Percentiles rank a stretch among this genome's conserved stretches.
These are phyloP conservation scores for Apiotrichum akiyoshidainum DNA, from an alignment of 1,284 basidiomycete genomes.

Conservation along the genomic window DNA sequence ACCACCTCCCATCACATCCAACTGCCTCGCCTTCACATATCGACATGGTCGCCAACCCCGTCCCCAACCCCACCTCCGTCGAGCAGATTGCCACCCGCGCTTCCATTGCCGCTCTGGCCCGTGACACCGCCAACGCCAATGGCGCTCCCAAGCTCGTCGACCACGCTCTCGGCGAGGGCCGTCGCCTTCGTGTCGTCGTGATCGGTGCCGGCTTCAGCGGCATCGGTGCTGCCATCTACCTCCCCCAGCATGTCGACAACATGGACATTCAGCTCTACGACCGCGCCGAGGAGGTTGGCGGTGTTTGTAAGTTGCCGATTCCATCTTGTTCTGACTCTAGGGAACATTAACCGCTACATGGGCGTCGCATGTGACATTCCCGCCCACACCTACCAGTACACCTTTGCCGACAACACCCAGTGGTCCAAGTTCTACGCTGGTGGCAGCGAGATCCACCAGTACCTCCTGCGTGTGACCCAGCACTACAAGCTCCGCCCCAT, in stretches of 20 bases:
- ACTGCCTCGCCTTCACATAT: background rate
- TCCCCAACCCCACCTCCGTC: background rate
- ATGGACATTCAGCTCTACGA: slow-evolving; percentile 17
- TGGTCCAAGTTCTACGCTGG: slow-evolving; percentile 32
- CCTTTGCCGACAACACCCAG: slow-evolving; percentile 24
- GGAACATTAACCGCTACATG: slow-evolving; percentile 36
- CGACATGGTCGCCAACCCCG: background rate
- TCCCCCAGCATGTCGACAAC: slow-evolving; percentile 12
- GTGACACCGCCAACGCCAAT: background rate
- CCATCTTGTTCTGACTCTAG: background rate
- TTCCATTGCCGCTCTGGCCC: background rate
- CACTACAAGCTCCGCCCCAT: slow-evolving; percentile 25
- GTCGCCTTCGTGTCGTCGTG: slow-evolving; percentile 12
- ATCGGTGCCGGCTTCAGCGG: slow-evolving; percentile 19
- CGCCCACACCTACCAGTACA: slow-evolving; percentile 29
- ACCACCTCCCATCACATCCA: background rate
- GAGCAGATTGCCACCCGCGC: background rate
- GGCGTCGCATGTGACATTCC: slow-evolving; percentile 37
- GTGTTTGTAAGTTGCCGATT: slow-evolving; percentile 13
- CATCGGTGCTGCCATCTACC: slow-evolving; percentile 9
- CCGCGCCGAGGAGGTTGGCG: slow-evolving; percentile 16
- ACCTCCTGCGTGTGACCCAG: slow-evolving; percentile 24
- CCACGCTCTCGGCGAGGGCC: slow-evolving; percentile 3
- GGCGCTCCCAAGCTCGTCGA: slow-evolving; percentile 9
- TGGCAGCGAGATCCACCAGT: slow-evolving; percentile 31